Evolutionary conservation across 208 protist genomes (phyloP).

Genomic region (Crithidia thermophila): DNA sequence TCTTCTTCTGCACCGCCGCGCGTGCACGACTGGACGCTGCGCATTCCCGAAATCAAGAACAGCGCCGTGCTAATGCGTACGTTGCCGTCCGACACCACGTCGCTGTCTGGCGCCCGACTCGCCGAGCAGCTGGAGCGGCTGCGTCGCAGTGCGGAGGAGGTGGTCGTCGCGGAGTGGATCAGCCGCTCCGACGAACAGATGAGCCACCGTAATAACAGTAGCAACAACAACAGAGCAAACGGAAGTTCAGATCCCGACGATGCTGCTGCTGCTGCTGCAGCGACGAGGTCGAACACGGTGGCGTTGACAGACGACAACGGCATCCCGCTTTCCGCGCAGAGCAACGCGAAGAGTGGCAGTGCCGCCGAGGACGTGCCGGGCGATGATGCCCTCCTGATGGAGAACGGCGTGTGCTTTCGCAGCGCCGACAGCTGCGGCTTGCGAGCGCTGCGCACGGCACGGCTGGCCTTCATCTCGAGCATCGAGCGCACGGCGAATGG

Average conservation of each 20-base stretch:
- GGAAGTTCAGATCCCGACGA: background rate
- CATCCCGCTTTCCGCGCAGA: constrained; percentile 6
- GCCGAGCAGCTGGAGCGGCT: constrained; percentile 28
- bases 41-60: constrained; percentile 13
- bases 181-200: background rate
- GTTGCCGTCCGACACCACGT: constrained; percentile 1
- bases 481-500: constrained; percentile 39
- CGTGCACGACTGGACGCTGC: constrained; percentile 17
- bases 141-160: constrained; percentile 37
- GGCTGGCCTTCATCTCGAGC: constrained; percentile 65
- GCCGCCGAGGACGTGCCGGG: background rate
- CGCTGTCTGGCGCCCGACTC: constrained; percentile 9
- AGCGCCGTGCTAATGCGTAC: constrained; percentile 17
- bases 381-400: constrained; percentile 39
- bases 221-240: background rate
- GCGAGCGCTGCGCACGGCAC: constrained; percentile 63
- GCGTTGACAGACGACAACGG: constrained; percentile 13
- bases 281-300: constrained; percentile 6
- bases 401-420: constrained; percentile 72
- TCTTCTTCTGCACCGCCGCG: too few relatives aligned
- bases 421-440: constrained; percentile 47
- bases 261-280: background rate
- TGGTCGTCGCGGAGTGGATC: constrained; percentile 56
- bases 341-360: background rate
- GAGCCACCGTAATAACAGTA: background rate